Evolutionary conservation across 2,329 filamentous ascomycete genomes (phyloP), one percentile per base, ranked within the genome.

Genomic region (Juglanconis sp.): DNA sequence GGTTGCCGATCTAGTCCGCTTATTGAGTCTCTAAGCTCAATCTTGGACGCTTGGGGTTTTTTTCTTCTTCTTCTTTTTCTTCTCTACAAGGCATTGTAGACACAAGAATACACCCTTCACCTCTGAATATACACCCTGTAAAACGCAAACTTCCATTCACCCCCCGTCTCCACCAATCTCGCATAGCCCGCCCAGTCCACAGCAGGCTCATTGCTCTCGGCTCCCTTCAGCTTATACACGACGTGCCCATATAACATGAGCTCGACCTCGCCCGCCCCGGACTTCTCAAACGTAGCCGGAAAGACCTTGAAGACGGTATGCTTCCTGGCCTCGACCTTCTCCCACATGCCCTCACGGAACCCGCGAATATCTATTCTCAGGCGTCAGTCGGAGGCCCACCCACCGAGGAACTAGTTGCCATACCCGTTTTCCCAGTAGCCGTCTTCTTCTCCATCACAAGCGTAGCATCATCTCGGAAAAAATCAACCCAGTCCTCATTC

Each of bases 281-380:
- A 6, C 44, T 56, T 46, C n/a, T 64, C 46, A 58, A 78, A 78
- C 4, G 62, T 62, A 1, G 69, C 77, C 17, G 76, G 75, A 59
- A 79, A 80, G 7, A 79, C 74, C 65, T 77, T 77, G 35, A 65
- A 65, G 32, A 78, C 71, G 2, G 65, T 72, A 67, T 81, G 79
- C 60, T 68, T 75, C 44, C 79, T 71, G 42, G 71, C 69, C 58
- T 68, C 65, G 24, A 79, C 73, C 24, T 67, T 64, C 11, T 75
- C 70, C 77, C 79, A 79, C 79, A 81, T 81, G 31, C 71, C 68
- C 17, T 64, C 63, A 40, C 79, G 73, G 34, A 81, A 64, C 46
- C 67, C 67, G 4, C 71, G 71, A 52, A 81, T 77, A 44, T 77
- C 79, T 81, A 55, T 24, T 42, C 40, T 53, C 59, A 30, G 36